Base-by-base conservation (phyloP, 257 asterid species). In the Ajuga chamaepitys region DNA sequence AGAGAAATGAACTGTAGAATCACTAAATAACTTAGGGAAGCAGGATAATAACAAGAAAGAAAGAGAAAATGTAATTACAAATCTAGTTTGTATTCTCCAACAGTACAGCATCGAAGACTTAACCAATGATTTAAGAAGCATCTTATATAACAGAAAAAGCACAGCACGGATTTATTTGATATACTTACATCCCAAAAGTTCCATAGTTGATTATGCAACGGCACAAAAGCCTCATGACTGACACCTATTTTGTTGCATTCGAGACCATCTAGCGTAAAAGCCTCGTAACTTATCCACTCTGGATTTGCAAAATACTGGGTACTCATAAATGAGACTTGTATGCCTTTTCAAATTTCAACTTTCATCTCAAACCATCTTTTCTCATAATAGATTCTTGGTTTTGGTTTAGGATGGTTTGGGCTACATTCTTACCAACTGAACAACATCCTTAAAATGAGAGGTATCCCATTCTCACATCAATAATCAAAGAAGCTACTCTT, bases 191-290 rank as follows among this genome's bases (percentile, higher is more conserved):
- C 95, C 99, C 97, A 94, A 72, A 90, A 94, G 71, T 90, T 90
- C 96, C 99, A 90, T 13, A 90, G 80, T 68, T 94, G 99, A 70
- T 94, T 90, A 78, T 90, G 97, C 83, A 94, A 72, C 80, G 70
- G 95, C 83, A 70, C 99, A 94, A 77, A 94, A 90, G 78, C 83
- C 85, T 37, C 89, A 60, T 83, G 85, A 66, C 86, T 76, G 62
- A 83, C 86, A 48, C 99, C 99, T 45, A 94, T 90, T 86, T 94
- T 90, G 86, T 94, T 82, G 80, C 99, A 94, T 69, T 88, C 99
- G 41, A 83, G 62, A 38, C 95, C 96, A 65, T 89, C 99, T 53
- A 87, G 73, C 8, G 96, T 84, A 77, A 94, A 94, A n/a, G n/a
- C n/a, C n/a, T n/a, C n/a, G n/a, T n/a, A n/a, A n/a, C n/a, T n/a